Evolutionary conservation across 352 stramenopile genomes (phyloP), one percentile per base, ranked within the genome.

Genomic region (Thalassiosira exigua): DNA sequence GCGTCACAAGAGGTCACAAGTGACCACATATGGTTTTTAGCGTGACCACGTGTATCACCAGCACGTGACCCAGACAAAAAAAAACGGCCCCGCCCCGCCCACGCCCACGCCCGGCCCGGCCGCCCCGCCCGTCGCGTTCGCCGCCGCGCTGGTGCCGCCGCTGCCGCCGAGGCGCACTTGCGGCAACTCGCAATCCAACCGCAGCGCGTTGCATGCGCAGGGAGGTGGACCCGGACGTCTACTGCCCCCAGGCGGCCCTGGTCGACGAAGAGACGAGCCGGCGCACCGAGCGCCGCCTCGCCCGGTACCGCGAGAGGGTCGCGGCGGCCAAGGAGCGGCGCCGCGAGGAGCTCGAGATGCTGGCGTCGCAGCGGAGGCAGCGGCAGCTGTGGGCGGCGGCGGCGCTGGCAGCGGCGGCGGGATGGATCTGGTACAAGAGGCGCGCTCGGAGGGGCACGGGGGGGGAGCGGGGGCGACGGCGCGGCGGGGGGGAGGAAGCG

Each of bases 371-470:
- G 9, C 53, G 29, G 0, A 19, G 22, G 26, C 3, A 46, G 32
- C 57, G 65, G 65, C 42, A 65, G 52, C 52, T n/a, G 21, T 29
- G 19, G 17, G 66, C 52, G 21, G 66, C 54, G n/a, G 14, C 53
- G 41, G 0, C 46, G 30, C 19, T 75, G 4, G 29, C 27, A 12
- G 54, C 54, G 22, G 54, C 29, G 21, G n/a, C 29, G 22, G 32
- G 53, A 4, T 51, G 41, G 17, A 42, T 75, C n/a, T 68, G 52
- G 53, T 75, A 59, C 32, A 68, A 32, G 22, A 68, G 44, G 14
- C 30, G 32, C n/a, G 42, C 39, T 5, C 56, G 41, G 39, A 50
- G 22, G 48, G 14, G 14, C 61, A 19, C n/a, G n/a, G n/a, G n/a
- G n/a, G n/a, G n/a, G n/a, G n/a, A n/a, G n/a, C n/a, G n/a, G n/a